Evolutionary conservation across 140 eudicot species (phyloP).

Genomic region (Erigeron philadelphicus): DNA sequence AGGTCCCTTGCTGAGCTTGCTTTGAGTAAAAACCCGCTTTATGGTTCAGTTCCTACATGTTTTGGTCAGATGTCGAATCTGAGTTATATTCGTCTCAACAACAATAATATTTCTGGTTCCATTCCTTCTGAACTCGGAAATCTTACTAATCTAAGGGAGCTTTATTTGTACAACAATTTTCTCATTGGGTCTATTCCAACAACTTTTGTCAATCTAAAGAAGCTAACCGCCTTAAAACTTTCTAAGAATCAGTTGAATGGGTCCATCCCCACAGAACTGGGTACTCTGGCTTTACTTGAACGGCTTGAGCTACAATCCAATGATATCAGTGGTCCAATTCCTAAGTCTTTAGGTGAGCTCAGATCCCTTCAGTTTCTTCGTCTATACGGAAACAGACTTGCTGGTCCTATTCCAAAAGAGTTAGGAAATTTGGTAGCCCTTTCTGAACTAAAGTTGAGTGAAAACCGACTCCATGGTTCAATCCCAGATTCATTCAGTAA

Average conservation of each 20-base stretch:
- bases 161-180: slow-evolving; percentile 24
- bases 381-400: slow-evolving; percentile 14
- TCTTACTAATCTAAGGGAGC: slow-evolving; percentile 15
- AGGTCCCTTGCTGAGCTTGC: slow-evolving; percentile 29
- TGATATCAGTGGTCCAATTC: slow-evolving; percentile 30
- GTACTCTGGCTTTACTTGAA: slow-evolving; percentile 21
- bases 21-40: slow-evolving; percentile 2
- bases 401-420: slow-evolving; percentile 33
- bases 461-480: slow-evolving; percentile 27
- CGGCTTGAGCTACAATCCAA: slow-evolving; percentile 23
- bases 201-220: slow-evolving; percentile 20
- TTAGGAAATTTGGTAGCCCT: slow-evolving; percentile 29
- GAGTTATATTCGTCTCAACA: neutral
- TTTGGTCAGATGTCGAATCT: slow-evolving; percentile 21
- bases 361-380: slow-evolving; percentile 24
- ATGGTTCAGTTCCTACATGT: slow-evolving; percentile 25
- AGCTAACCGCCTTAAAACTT: slow-evolving; percentile 16
- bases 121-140: slow-evolving; percentile 34
- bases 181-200: slow-evolving; percentile 31
- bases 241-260: slow-evolving; percentile 27
- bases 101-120: slow-evolving; percentile 21
- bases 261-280: slow-evolving; percentile 33
- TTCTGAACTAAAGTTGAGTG: neutral
- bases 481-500: slow-evolving; percentile 32
- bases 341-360: slow-evolving; percentile 28